These are phyloP conservation scores for Aspergillaceae sp. DNA, from an alignment of 2,329 filamentous ascomycete genomes.

Conservation along the genomic window DNA sequence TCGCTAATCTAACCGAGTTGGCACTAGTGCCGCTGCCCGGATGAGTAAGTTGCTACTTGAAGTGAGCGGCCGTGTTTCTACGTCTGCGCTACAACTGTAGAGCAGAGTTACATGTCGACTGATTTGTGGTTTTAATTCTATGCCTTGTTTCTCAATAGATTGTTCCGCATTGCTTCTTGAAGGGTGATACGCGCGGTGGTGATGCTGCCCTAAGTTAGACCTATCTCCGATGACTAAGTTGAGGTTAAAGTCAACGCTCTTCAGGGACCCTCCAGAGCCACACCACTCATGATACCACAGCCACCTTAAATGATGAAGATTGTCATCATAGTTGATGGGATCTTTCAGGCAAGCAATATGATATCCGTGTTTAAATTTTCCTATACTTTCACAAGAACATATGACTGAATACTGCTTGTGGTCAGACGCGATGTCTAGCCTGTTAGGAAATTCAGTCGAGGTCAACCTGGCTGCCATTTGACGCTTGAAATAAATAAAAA, in stretches of 20 bases:
- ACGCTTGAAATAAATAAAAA: no score
- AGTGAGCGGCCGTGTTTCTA: no score
- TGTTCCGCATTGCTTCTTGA: no score
- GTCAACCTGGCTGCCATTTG: no score
- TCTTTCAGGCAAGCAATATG: not conserved
- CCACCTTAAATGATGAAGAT: not conserved
- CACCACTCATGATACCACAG: not conserved
- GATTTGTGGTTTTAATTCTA: no score
- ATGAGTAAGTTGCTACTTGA: no score
- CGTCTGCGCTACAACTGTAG: no score
- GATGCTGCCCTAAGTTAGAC: not conserved
- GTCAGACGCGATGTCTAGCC: not conserved
- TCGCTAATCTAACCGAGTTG: slow-evolving; percentile 38
- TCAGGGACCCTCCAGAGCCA: not conserved
- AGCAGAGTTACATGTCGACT: no score
- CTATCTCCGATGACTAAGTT: not conserved
- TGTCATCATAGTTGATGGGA: not conserved
- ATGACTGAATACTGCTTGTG: not conserved
- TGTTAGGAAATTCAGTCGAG: no score
- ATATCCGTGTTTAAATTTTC: not conserved
- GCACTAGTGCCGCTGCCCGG: slow-evolving; percentile 20
- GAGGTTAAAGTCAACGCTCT: not conserved
- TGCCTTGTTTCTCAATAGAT: no score
- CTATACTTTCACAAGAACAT: not conserved
- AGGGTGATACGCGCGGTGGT: not conserved